Base-by-base conservation (phyloP, 208 protist species). In the Trypanosoma caninum region DNA sequence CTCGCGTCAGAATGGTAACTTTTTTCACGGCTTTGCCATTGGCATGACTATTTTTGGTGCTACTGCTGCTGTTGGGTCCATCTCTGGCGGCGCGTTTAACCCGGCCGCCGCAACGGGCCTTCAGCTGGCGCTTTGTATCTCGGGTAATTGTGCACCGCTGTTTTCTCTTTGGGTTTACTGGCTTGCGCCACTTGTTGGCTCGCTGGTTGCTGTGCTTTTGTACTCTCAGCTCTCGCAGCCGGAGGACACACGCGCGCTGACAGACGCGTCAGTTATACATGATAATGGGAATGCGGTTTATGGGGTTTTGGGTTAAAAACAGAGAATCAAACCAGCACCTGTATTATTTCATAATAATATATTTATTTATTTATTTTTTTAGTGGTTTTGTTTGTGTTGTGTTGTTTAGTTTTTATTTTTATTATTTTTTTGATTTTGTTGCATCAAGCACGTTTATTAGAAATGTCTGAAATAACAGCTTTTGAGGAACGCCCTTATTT, bases 11-110 rank as follows among this genome's bases (percentile, higher is more conserved):
- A 74, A 64, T 14, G 76, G 80, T 33, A 84, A 82, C 70, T 89
- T 90, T 59, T 89, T 91, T 33, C 85, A 89, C 59, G 87, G 83
- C 14, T 88, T 94, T 59, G 87, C 87, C 10, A 72, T 88, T 28
- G 87, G 87, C 40, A 91, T 94, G 84, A 86, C 74, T 11, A 71
- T 89, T 31, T 57, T 76, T 2, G 87, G 84, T 0, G 84, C 84
- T 59, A 78, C 74, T 25, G 81, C 84, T 38, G 69, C 75, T 55
- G 84, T 80, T 27, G 81, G 82, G 20, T 65, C 57, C 48, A 84
- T 91, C 40, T 89, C 81, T 4, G 84, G 84, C 42, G 87, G 87
- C 34, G 73, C 82, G 45, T 94, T 94, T 69, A 91, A 94, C 64
- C 87, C 87, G 0, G 87, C 87, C 48, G 82, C 76, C 20, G 84